Evolutionary conservation across 176 grass and related monocot species (phyloP), one percentile per base, ranked within the genome.

Genomic region (Cocos nucifera): DNA sequence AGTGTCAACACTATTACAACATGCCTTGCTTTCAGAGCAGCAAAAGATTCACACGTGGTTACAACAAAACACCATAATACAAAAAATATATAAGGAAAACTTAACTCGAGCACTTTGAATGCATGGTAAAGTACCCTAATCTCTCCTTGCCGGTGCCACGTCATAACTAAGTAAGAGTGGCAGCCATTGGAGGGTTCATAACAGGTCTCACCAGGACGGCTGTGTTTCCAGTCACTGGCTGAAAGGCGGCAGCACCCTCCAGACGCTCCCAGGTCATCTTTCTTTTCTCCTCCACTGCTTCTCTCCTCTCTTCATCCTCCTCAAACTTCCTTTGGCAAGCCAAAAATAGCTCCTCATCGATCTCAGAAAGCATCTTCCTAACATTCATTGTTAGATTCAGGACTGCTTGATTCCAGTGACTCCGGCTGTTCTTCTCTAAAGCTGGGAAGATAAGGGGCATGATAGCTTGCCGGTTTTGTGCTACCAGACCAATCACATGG

Each of bases 401-500:
- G 57, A 92, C 87, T 4, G 87, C 69, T 50, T 85, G 93, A 48
- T 97, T 97, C 87, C 93, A 97, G 70, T 97, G 93, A 58, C 69
- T 81, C 56, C 66, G 76, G 17, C 68, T 79, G 22, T 97, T 97
- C 22, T 63, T 78, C 23, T 97, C 87, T 54, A 97, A 60, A 15
- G 78, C 84, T 60, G 81, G 93, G 21, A 97, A 61, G 12, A 97
- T 50, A 12, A 88, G 58, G 19, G 87, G 93, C 78, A 97, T 78
- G 50, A 97, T 77, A 6, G 48, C 63, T 80, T 88, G 78, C n/a
- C 84, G 76, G 55, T 97, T 97, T 51, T 91, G 87, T 2, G 79
- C 81, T 28, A 91, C 73, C 55, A 97, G 55, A 67, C 76, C 88
- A 20, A 85, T 80, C 52, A 97, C 74, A 63, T 83, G 76, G 61